phyloP scores from a whole-genome alignment of 2,329 filamentous ascomycete genomes.

The Alternaria postmessia region DNA sequence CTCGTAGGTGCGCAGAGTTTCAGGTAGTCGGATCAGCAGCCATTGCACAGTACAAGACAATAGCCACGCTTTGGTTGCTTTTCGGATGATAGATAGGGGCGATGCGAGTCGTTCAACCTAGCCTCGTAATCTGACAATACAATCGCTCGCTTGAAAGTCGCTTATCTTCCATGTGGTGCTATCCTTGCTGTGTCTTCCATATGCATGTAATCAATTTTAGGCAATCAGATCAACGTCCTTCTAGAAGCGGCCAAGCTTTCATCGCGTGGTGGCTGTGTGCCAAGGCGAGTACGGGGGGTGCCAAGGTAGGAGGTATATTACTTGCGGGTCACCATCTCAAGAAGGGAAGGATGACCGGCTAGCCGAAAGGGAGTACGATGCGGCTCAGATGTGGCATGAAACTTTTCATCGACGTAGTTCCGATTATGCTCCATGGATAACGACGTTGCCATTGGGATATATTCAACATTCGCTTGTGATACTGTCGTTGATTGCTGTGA shows the following conservation, averaged over 20 bases:
- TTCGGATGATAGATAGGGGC: neutral
- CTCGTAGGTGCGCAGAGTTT: neutral
- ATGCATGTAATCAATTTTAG: neutral
- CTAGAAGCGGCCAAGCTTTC: neutral
- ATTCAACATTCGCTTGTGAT: no score
- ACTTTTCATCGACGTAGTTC: neutral
- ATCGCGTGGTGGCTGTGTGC: neutral
- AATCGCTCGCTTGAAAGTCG: neutral
- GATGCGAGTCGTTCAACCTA: neutral
- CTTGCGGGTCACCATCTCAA: conserved; percentile 1
- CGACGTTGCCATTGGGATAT: no score
- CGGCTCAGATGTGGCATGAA: neutral
- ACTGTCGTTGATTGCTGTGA: no score
- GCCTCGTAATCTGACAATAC: neutral
- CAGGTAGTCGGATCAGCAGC: neutral
- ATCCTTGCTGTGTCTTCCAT: neutral
- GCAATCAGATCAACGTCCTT: neutral
- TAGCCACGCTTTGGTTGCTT: neutral
- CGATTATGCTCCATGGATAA: neutral
- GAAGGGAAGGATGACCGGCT: neutral
- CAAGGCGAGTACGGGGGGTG: neutral
- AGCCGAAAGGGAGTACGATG: neutral
- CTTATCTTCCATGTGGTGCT: neutral
- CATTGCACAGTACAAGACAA: neutral
- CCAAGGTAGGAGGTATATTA: conserved; percentile 4